Evolutionary conservation across 192 early-diverging fungal species (phyloP).

Genomic region (Backusella sp.): DNA sequence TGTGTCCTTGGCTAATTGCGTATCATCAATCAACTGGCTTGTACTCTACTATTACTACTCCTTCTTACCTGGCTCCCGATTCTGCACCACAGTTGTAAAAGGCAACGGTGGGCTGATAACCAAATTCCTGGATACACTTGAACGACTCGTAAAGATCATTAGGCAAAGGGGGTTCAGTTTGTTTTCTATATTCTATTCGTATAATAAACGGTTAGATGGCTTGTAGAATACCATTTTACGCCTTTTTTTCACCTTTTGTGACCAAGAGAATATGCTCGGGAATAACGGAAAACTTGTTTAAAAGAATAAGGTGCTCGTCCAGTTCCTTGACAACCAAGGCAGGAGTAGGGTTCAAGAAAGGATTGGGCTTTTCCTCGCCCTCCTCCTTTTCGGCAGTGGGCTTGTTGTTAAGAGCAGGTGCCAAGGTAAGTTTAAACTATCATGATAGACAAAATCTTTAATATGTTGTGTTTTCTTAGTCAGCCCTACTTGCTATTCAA

Average conservation of each 20-base stretch:
- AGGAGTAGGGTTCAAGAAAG: slow-evolving; percentile 50
- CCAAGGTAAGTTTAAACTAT: slow-evolving; percentile 47
- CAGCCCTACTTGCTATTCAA: too few species aligned
- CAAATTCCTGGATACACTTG: slow-evolving; percentile 32
- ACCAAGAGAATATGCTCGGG: slow-evolving; percentile 52
- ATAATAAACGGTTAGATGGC: background rate
- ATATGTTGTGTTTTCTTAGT: too few species aligned
- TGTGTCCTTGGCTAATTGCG: slow-evolving; percentile 49
- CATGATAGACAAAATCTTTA: background rate
- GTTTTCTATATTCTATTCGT: slow-evolving; percentile 46
- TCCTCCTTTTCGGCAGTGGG: slow-evolving; percentile 17
- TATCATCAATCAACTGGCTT: background rate
- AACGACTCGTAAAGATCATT: slow-evolving; percentile 42
- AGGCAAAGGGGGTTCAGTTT: slow-evolving; percentile 48
- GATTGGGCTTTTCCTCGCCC: slow-evolving; percentile 33
- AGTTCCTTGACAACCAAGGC: slow-evolving; percentile 45
- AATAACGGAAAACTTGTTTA: slow-evolving; percentile 60
- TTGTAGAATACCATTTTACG: too few species aligned
- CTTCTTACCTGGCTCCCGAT: slow-evolving; percentile 50
- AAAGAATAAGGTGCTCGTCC: slow-evolving; percentile 40
- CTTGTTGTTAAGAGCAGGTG: slow-evolving; percentile 42
- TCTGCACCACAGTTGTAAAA: slow-evolving; percentile 58
- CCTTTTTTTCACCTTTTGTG: too few species aligned
- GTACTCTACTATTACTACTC: too few species aligned
- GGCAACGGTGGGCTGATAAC: slow-evolving; percentile 36